Base-by-base conservation (phyloP, 192 early-diverging fungal genomes). In the Nowakowskiella sp. region DNA sequence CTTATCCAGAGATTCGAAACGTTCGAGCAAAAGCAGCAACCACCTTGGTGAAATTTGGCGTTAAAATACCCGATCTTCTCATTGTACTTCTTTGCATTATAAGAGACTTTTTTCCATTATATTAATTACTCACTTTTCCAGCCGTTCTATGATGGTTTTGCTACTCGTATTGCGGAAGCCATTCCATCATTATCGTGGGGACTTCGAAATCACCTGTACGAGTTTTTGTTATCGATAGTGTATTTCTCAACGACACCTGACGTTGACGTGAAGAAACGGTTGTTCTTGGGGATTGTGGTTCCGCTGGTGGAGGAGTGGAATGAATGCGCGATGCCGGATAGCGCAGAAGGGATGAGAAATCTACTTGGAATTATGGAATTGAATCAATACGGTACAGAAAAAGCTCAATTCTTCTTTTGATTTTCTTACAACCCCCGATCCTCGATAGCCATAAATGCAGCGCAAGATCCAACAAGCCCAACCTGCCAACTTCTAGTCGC, bases 31-130 rank as follows among this genome's bases (percentile, higher is more conserved):
- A 65, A 21, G 72, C 72, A 2, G 60, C 55, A 29, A 39, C 53
- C 4, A 42, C 48, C 6, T 42, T 74, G 9, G 53, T 74, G 16
- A 65, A 63, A 33, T 25, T 74, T 13, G 72, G 52, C 10, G 44
- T 43, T n/a, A 46, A 60, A 30, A 64, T 74, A 51, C 65, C 72
- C 6, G 62, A 74, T 39, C 28, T 47, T n/a, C 57, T 73, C 31
- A 67, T 68, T 8, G 64, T 64, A 32, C 27, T 42, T n/a, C 45
- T 32, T 10, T 10, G 46, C 16, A 9, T n/a, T 48, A 13, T 39
- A 39, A 39, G 13, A 13, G 36, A 39, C 36, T 13, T 19, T 39
- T 19, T 13, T 39, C 36, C n/a, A n/a, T n/a, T n/a, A n/a, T 39
- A 39, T 39, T 39, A 13, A 39, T 13, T 13, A 13, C 36, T 19